Percentiles rank a stretch among this genome's conserved stretches.
Evolutionary conservation across 345 rosid genomes (phyloP).

Genomic region (Gynandropsis gynandra): DNA sequence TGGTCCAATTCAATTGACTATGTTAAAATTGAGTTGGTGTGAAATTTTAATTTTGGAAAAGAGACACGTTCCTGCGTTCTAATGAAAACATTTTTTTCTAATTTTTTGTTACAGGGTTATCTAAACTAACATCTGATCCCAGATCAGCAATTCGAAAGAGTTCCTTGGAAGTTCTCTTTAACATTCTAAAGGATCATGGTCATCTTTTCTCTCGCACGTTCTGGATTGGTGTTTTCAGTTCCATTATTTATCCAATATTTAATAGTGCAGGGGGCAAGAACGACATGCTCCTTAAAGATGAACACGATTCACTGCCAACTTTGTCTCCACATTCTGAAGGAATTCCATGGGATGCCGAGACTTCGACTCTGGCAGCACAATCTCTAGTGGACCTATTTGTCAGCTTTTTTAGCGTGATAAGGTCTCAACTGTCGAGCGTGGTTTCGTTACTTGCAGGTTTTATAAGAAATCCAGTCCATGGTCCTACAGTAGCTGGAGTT

Average conservation of each 20-base stretch:
- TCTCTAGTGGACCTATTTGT: slow-evolving; percentile 73
- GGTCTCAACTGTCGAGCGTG: slow-evolving; percentile 59
- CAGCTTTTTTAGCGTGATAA: slow-evolving; percentile 43
- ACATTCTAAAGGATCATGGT: slow-evolving; percentile 94
- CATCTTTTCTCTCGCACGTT: slow-evolving; percentile 74
- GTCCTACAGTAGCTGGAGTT: slow-evolving; percentile 75
- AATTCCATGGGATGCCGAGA: slow-evolving; percentile 73
- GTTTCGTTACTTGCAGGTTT: slow-evolving; percentile 58
- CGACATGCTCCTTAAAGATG: slow-evolving; percentile 36
- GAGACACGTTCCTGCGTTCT: slow-evolving; percentile 14
- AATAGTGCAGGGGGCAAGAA: slow-evolving; percentile 36
- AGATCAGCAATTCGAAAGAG: slow-evolving; percentile 77
- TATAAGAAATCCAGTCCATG: slow-evolving; percentile 66
- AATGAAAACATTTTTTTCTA: slow-evolving; percentile 10
- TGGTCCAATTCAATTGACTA: slow-evolving; percentile 8
- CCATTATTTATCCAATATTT: slow-evolving; percentile 63
- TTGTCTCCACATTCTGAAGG: slow-evolving; percentile 40
- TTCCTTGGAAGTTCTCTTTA: slow-evolving; percentile 87
- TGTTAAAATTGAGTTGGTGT: neutral
- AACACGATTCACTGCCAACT: slow-evolving; percentile 29
- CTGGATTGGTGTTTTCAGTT: slow-evolving; percentile 55
- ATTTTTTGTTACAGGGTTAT: slow-evolving; percentile 57
- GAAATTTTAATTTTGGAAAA: slow-evolving; percentile 8
- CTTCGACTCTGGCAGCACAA: slow-evolving; percentile 57
- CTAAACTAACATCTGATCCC: slow-evolving; percentile 76